phyloP scores from a whole-genome alignment of 2,329 filamentous ascomycete genomes.

The Colletotrichum gigasporum region DNA sequence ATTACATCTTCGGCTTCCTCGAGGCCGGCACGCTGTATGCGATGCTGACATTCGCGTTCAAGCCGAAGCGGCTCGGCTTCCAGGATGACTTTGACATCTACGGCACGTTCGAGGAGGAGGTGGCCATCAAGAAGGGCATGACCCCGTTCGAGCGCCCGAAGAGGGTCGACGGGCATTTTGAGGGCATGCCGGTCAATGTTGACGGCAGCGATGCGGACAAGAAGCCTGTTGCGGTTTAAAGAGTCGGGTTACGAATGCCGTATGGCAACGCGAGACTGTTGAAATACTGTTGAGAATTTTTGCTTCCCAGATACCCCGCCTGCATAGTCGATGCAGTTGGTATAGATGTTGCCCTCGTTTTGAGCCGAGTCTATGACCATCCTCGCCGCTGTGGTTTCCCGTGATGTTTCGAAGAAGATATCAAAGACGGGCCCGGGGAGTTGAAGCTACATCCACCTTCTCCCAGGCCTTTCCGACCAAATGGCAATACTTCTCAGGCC shows the following conservation, averaged over 20 bases:
- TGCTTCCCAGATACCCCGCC: neutral
- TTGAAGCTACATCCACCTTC: neutral
- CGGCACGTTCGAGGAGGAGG: constrained; percentile 29
- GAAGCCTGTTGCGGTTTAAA: neutral
- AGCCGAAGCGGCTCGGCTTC: constrained; percentile 16
- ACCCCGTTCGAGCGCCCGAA: constrained; percentile 25
- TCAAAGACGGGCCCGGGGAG: neutral
- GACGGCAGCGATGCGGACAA: neutral
- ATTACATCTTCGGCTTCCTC: constrained; percentile 32
- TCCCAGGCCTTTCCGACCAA: constrained; percentile 46
- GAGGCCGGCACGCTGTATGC: constrained; percentile 27
- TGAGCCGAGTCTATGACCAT: too few relatives aligned
- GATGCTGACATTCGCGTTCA: constrained; percentile 21
- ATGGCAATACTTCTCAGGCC: constrained; percentile 67
- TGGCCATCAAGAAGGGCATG: constrained; percentile 28
- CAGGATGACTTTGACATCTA: constrained; percentile 31
- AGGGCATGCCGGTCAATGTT: neutral
- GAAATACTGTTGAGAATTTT: neutral
- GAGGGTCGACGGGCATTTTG: constrained; percentile 1
- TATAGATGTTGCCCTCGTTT: too few relatives aligned
- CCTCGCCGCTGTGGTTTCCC: too few relatives aligned
- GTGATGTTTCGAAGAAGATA: neutral
- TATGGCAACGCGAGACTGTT: neutral
- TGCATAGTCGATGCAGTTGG: neutral
- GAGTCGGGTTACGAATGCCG: neutral